Base-by-base conservation (phyloP, 768 basidiomycete species). In the Macrolepiota dolichaula region DNA sequence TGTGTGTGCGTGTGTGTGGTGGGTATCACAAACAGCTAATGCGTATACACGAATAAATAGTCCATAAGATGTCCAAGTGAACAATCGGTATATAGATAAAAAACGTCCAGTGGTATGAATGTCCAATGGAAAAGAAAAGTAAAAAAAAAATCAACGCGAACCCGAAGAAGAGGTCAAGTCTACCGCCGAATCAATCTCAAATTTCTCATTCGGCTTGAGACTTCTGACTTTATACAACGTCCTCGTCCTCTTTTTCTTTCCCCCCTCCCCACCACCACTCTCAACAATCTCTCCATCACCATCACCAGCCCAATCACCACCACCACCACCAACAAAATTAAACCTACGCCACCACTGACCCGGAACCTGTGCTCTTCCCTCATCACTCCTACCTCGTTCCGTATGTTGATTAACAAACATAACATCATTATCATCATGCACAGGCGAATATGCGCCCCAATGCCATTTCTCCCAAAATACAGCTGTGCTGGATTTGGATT, bases 171-270 rank as follows among this genome's bases (percentile, higher is more conserved):
- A n/a, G 29, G 46, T 29, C 6, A 60, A 35, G 29, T 46, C 51
- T 17, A 25, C 40, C 11, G 24, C 51, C 29, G 59, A 61, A 4
- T 61, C 59, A 35, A 61, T 61, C 17, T 61, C 59, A 6, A 61
- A 61, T 6, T 15, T 36, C 1, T 54, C 19, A 3, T 24, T 40
- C 4, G 59, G 59, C 11, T 61, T 61, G 4, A 24, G 51, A 1
- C 53, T 44, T 22, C 37, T 54, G 40, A 61, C 59, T 50, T 61
- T 61, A 40, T 49, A 49, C 25, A 61, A 4, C 9, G 44, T 55
- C 46, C 44, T n/a, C 10, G 44, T 6, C 27, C 36, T 54, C 24
- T 29, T 12, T 19, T 61, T 61, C 51, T 49, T 25, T 15, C 27
- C 49, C 52, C 15, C 55, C 52, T 22, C 19, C 15, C 37, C 50